phyloP scores from a whole-genome alignment of 768 basidiomycete species.

The Macrolepiota fuliginosa region DNA sequence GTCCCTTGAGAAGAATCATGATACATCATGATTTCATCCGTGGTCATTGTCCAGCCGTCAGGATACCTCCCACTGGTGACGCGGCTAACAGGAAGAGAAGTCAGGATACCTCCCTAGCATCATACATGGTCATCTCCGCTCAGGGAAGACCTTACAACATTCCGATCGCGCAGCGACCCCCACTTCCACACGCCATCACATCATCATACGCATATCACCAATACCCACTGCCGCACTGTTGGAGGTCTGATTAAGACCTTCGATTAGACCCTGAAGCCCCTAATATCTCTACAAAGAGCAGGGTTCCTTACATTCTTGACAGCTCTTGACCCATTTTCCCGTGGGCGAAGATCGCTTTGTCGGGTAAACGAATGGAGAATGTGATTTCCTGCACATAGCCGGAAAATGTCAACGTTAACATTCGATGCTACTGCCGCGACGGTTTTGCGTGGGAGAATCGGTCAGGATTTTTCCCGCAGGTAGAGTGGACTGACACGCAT shows the following conservation, averaged over 20 bases:
- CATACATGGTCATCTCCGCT: neutral
- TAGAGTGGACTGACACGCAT: neutral
- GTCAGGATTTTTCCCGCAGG: neutral
- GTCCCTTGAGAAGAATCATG: neutral
- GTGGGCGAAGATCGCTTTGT: neutral
- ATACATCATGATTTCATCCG: neutral
- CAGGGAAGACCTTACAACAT: conserved; percentile 1
- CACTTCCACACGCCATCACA: neutral
- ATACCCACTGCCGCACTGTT: neutral
- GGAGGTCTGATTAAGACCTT: neutral
- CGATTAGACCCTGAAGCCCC: neutral
- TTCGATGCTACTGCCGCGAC: neutral
- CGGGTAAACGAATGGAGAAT: neutral
- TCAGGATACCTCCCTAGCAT: neutral
- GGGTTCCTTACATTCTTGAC: neutral
- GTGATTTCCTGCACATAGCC: neutral
- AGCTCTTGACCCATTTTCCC: neutral
- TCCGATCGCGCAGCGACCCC: conserved; percentile 5
- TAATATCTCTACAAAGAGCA: neutral
- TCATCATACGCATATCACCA: neutral
- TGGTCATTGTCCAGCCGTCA: neutral
- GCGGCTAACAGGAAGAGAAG: neutral
- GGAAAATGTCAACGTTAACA: neutral
- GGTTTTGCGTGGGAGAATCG: neutral
- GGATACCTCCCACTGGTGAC: neutral